Evolutionary conservation across 106 monocot species (phyloP).

Genomic region (Dendrobium catenatum): DNA sequence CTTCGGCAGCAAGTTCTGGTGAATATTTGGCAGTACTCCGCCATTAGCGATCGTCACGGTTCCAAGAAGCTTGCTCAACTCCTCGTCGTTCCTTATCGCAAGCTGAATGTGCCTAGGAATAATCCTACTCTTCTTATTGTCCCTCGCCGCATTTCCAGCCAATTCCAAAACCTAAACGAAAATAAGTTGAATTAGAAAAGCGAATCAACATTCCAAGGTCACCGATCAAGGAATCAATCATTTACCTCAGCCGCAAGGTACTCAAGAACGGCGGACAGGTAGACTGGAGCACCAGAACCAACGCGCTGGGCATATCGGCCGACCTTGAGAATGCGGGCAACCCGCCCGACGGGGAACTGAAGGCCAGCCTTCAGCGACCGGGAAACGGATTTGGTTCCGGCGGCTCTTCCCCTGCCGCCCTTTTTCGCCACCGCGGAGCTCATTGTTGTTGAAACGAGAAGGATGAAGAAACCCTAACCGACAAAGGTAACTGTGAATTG

Average conservation of each 20-base stretch:
- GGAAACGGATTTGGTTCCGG: constrained; percentile 33
- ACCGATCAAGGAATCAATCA: neutral
- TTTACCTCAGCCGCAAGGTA: constrained; percentile 33
- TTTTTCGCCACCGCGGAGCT: constrained; percentile 14
- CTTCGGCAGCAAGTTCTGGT: constrained; percentile 40
- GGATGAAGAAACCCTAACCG: neutral
- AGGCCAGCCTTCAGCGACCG: constrained; percentile 52
- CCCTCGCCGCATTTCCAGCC: constrained; percentile 60
- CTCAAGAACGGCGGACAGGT: constrained; percentile 35
- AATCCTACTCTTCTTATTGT: constrained; percentile 66
- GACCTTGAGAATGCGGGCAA: constrained; percentile 51
- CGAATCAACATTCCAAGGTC: neutral
- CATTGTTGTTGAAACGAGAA: constrained; percentile 1
- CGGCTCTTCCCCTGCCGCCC: constrained; percentile 29
- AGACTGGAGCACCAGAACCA: constrained; percentile 41
- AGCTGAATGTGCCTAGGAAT: constrained; percentile 53
- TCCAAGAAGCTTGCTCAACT: constrained; percentile 42
- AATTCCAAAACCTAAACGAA: constrained; percentile 29
- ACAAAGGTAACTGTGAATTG: neutral
- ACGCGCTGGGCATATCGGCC: constrained; percentile 46
- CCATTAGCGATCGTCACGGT: constrained; percentile 39
- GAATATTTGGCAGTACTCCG: constrained; percentile 50
- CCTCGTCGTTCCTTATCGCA: constrained; percentile 60
- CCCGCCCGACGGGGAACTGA: constrained; percentile 61
- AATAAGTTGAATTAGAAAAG: neutral